Evolutionary conservation across 2,329 filamentous ascomycete species (phyloP), one percentile per base, ranked within the genome.

Genomic region (Alternaria hordeiaustralica): DNA sequence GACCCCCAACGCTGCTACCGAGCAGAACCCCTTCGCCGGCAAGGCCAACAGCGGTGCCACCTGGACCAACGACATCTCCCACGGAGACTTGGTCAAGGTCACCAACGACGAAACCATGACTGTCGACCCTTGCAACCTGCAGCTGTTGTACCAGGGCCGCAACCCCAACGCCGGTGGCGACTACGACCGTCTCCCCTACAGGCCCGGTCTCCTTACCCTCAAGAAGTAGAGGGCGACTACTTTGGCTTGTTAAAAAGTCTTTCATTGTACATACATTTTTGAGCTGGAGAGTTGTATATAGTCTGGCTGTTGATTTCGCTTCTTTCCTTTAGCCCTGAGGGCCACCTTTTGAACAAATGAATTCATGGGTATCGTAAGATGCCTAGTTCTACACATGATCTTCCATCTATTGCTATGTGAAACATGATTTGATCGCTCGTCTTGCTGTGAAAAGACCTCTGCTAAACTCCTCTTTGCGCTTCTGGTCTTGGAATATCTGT

Each of bases 11-110:
- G 87, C 88, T 2, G 80, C 81, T 1, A 83, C 71, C 13, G 89
- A 90, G 80, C 77, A 71, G 68, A 80, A 77, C n/a, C 88, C 89
- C 0, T 91, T 91, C 63, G 88, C 88, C n/a, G 87, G 89, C 70
- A 89, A 88, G 80, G 86, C 84, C 26, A 91, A 90, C 79, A 89
- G 84, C 54, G 88, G 87, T 41, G 87, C 87, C 1, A 84, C 83
- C 18, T 91, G 89, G 89, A 89, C 88, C 50, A 87, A 89, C 74
- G 87, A 90, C 63, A 90, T 91, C 74, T 89, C 86, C 72, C 88
- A 90, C 71, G 89, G 89, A 36, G 89, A 91, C 65, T 75, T 90
- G 44, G 72, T 90, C 60, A 84, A 88, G 62, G 82, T 66, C 61
- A 85, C 82, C 70, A 73, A 84, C 3, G 88, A 91, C 70, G 85